Percentiles rank a stretch among this genome's conserved stretches.
phyloP scores from a whole-genome alignment of 2,329 filamentous ascomycete genomes.

The Salinomyces thailandicus region DNA sequence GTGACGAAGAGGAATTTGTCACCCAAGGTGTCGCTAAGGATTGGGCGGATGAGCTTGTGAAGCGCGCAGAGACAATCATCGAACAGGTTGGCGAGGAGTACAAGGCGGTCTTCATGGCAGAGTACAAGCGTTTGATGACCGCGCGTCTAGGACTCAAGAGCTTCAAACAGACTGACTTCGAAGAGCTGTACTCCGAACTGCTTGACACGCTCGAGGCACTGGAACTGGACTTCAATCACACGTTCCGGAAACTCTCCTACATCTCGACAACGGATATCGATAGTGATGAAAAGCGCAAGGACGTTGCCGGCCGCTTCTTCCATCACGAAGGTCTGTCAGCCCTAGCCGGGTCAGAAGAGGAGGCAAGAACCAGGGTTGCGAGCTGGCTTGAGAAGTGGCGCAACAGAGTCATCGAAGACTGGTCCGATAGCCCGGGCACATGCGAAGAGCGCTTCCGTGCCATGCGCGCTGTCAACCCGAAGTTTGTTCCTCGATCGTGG shows the following conservation, averaged over 20 bases:
- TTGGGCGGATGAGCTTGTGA: slow-evolving; percentile 59
- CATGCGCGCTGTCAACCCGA: slow-evolving; percentile 87
- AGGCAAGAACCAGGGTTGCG: slow-evolving; percentile 56
- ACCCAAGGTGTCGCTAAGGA: slow-evolving; percentile 61
- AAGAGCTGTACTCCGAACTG: slow-evolving; percentile 67
- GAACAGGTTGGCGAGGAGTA: slow-evolving; percentile 74
- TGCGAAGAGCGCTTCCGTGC: slow-evolving; percentile 55
- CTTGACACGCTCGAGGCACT: slow-evolving; percentile 72
- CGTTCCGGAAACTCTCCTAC: slow-evolving; percentile 68
- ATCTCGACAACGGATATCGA: slow-evolving; percentile 54
- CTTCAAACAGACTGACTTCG: slow-evolving; percentile 63
- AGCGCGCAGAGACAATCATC: slow-evolving; percentile 75
- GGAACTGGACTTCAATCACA: slow-evolving; percentile 87
- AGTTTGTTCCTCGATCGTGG: slow-evolving; percentile 85
- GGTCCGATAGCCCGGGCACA: slow-evolving; percentile 45
- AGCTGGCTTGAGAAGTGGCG: slow-evolving; percentile 78
- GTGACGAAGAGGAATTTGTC: slow-evolving; percentile 63
- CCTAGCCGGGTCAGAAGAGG: slow-evolving; percentile 48
- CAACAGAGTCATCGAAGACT: slow-evolving; percentile 61
- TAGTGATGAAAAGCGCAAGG: slow-evolving; percentile 52
- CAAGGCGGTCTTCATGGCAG: slow-evolving; percentile 72
- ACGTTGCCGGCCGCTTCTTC: slow-evolving; percentile 67
- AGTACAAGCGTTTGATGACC: slow-evolving; percentile 82
- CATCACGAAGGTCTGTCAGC: slow-evolving; percentile 59
- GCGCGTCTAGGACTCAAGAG: slow-evolving; percentile 64